These are phyloP conservation scores for Pseudogymnoascus sp. DNA, from an alignment of 2,329 filamentous ascomycete species.

Conservation along the genomic window DNA sequence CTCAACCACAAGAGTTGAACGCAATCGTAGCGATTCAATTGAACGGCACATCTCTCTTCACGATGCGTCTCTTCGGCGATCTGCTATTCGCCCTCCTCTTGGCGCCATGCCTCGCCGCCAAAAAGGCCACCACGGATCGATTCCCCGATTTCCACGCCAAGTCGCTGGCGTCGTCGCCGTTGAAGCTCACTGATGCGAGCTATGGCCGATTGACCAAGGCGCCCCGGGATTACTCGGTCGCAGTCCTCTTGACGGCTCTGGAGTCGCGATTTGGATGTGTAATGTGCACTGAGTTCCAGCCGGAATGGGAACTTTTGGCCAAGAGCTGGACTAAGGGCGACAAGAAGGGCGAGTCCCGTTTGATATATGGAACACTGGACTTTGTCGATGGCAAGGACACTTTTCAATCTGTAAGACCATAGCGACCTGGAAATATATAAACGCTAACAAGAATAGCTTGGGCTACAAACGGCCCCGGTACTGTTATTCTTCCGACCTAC, in stretches of 20 bases:
- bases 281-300: slow-evolving; percentile 83
- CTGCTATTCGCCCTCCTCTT: slow-evolving; percentile 56
- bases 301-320: slow-evolving; percentile 82
- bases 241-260: slow-evolving; percentile 77
- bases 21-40: background rate
- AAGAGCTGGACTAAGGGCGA: slow-evolving; percentile 85
- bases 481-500: slow-evolving; percentile 84
- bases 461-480: slow-evolving; percentile 88
- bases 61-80: slow-evolving; percentile 61
- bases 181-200: slow-evolving; percentile 68
- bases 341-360: slow-evolving; percentile 59
- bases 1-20: slow-evolving; percentile 4
- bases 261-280: slow-evolving; percentile 76
- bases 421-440: slow-evolving; percentile 6
- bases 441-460: slow-evolving; percentile 50
- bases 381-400: slow-evolving; percentile 75
- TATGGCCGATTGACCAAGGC: slow-evolving; percentile 69
- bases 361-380: slow-evolving; percentile 80
- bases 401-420: slow-evolving; percentile 68
- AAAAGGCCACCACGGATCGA: slow-evolving; percentile 54
- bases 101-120: slow-evolving; percentile 52
- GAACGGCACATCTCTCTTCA: slow-evolving; percentile 26
- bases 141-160: slow-evolving; percentile 66
- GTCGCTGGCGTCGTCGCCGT: slow-evolving; percentile 52
- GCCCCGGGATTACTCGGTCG: slow-evolving; percentile 76